Base-by-base conservation (phyloP, 2,329 filamentous ascomycete species). In the Byssothecium circinans region DNA sequence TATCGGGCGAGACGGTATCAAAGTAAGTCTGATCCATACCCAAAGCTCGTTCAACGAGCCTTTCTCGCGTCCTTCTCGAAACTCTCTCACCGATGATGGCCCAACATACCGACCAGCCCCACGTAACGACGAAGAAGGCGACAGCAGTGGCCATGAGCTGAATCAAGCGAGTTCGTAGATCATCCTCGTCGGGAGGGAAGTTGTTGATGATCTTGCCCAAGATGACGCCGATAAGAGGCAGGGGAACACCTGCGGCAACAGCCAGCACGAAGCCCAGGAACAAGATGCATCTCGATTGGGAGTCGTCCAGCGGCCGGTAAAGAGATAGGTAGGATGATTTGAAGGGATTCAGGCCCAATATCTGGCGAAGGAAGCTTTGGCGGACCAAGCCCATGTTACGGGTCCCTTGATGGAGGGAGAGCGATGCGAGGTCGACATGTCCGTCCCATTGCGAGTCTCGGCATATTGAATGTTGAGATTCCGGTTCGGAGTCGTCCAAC, bases 191-290 rank as follows among this genome's bases (percentile, higher is more conserved):
- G 1, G 77, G 78, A 29, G 77, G 78, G 22, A 80, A 80, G 19
- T 70, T 64, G 51, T 77, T 75, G 62, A 79, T 78, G 45, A 79
- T 74, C 43, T 75, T 69, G 29, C 75, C 75, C 36, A 78, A 74
- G 17, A 78, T 74, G 45, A 86, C 78, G 30, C 80, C 82, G 62
- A 86, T 81, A n/a, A 86, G 69, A 14, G 81, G 83, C 41, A 84
- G 80, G 1, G 82, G 82, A 6, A 82, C 72, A 33, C 82, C 82
- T 14, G 81, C 77, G 11, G 75, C 77, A 32, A 81, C 76, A 33
- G 81, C 77, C 18, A 71, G 62, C 5, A 73, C 7, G 14, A 70
- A 61, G 5, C 67, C 74, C 12, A 60, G 43, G 12, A 57, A 46
- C 2, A 74, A 61, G 10, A 74, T 67, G 1, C 52, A 20, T 53